phyloP scores from a whole-genome alignment of 1,284 basidiomycete species.

The Fistulinella staudtii region DNA sequence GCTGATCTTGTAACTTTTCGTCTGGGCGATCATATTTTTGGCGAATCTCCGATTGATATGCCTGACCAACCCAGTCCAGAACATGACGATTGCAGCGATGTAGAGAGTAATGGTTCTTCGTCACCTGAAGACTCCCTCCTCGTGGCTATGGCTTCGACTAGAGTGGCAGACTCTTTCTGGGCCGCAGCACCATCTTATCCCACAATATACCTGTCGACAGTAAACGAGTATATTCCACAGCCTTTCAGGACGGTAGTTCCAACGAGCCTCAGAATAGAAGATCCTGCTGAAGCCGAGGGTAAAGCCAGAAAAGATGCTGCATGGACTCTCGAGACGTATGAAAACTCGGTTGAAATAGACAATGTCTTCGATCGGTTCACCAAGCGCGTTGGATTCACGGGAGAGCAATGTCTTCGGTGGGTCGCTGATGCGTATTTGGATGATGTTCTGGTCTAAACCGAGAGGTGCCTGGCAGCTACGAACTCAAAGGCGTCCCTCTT shows the following conservation, averaged over 20 bases:
- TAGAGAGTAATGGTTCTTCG: conserved; percentile 27
- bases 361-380: conserved; percentile 77
- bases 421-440: conserved; percentile 8
- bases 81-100: conserved; percentile 29
- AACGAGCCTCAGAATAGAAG: conserved; percentile 37
- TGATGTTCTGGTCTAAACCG: not conserved
- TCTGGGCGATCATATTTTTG: conserved; percentile 64
- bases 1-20: conserved; percentile 41
- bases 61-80: conserved; percentile 13
- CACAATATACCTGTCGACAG: conserved; percentile 70
- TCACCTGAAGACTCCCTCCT: conserved; percentile 47
- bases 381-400: conserved; percentile 60
- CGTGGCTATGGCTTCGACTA: conserved; percentile 55
- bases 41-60: conserved; percentile 26
- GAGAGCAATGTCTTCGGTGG: conserved; percentile 77
- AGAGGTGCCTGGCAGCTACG: conserved; percentile 54
- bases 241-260: conserved; percentile 47
- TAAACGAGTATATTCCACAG: conserved; percentile 63
- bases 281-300: conserved; percentile 36
- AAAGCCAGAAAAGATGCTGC: conserved; percentile 43
- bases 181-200: conserved; percentile 55
- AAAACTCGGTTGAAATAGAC: conserved; percentile 72
- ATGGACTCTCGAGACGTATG: conserved; percentile 71
- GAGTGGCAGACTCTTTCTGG: conserved; percentile 63
- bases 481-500: conserved; percentile 67